Evolutionary conservation across 306 rosid species (phyloP), one percentile per base, ranked within the genome.

Genomic region (Cucurbita maxima): DNA sequence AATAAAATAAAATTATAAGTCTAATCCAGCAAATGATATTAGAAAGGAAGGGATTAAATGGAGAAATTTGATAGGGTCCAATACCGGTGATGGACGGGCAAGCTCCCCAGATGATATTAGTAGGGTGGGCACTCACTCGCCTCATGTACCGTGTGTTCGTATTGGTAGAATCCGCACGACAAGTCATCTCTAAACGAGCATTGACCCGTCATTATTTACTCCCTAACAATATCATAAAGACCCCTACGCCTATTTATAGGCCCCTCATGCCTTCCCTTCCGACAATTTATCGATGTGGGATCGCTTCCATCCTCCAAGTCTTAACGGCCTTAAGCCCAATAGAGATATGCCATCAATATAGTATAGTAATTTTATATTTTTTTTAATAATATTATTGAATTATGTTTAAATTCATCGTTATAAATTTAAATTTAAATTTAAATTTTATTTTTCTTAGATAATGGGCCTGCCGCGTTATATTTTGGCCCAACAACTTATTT

Each of bases 151-250:
- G 57, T 55, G 74, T 54, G 90, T 87, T 89, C 90, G 74, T 54
- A 19, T 7, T 54, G 12, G 3, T 36, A 60, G 89, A 88, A 64
- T 92, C 50, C 92, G 96, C 90, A 79, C 88, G 88, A 87, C 90
- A n/a, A 73, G 78, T 76, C 96, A 77, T 92, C 97, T 19, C 97
- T 52, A 60, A 0, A 30, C 90, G 90, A 80, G 89, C 97, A 92
- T 89, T 36, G 72, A 78, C 88, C 58, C 60, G 88, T 87, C 87
- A 80, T 84, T 87, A 67, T 53, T 76, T 88, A 87, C 74, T 87
- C 88, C 92, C 96, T 89, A 92, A 86, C 96, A 88, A 3, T 0
- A 3, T 1, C 22, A 1, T 10, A 0, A 0, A 4, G 10, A 18
- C 10, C 71, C 2, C 1, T 0, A 8, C 20, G 0, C 12, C 2